These are phyloP conservation scores for Stemphylium beticola DNA, from an alignment of 2,329 filamentous ascomycete species.

Conservation along the genomic window DNA sequence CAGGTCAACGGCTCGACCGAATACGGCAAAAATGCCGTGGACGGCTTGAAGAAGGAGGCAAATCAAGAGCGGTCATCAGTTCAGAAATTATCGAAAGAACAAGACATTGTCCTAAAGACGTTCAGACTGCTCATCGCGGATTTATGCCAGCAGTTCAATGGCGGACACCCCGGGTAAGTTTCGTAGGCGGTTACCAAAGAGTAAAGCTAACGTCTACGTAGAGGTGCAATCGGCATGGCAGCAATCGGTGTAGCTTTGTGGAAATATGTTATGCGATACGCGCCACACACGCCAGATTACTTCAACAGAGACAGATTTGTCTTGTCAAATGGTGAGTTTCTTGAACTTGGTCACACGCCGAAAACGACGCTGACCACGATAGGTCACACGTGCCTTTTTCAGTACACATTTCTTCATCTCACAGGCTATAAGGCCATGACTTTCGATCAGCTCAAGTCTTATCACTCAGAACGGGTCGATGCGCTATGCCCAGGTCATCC, in stretches of 20 bases:
- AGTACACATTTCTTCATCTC: conserved; percentile 61
- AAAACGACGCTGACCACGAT: neutral
- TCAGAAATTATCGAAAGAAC: conserved; percentile 12
- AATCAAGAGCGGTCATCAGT: conserved; percentile 47
- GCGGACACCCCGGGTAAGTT: conserved; percentile 66
- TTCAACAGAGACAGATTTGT: conserved; percentile 70
- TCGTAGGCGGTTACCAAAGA: neutral
- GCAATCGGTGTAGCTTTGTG: conserved; percentile 67
- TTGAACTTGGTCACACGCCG: no score
- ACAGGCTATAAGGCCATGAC: conserved; percentile 62
- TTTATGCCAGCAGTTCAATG: conserved; percentile 72
- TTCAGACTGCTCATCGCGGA: conserved; percentile 56
- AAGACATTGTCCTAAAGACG: conserved; percentile 18
- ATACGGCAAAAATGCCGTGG: conserved; percentile 8
- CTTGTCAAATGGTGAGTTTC: conserved; percentile 60
- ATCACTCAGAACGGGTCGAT: conserved; percentile 56
- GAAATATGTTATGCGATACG: conserved; percentile 68
- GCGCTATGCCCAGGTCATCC: conserved; percentile 62
- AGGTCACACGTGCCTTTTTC: conserved; percentile 60
- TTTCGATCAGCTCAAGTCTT: conserved; percentile 62
- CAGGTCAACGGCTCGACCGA: conserved; percentile 18
- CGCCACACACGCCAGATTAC: conserved; percentile 60
- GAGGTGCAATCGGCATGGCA: conserved; percentile 62
- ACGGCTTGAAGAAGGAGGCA: conserved; percentile 10
- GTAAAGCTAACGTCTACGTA: neutral